These are phyloP conservation scores for Lyophyllum atratum DNA, from an alignment of 768 basidiomycete species.

Conservation along the genomic window DNA sequence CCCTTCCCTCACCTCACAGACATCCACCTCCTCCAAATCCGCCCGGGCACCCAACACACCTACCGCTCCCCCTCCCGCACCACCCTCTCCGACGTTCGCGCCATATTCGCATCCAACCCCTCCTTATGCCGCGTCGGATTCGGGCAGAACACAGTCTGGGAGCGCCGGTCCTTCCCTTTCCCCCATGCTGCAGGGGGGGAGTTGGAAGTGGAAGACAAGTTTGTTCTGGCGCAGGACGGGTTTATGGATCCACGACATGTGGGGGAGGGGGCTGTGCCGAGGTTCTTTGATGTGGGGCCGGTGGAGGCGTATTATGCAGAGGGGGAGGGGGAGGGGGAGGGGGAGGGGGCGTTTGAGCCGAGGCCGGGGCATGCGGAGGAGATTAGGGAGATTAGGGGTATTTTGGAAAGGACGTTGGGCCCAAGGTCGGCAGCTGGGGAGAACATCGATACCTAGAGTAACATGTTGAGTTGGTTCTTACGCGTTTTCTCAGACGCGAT, in stretches of 20 bases:
- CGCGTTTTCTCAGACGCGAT: too few relatives aligned
- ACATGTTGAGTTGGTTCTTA: too few relatives aligned
- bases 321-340: too few relatives aligned
- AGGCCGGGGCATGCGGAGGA: neutral
- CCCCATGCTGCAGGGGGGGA: neutral
- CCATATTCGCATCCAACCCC: neutral
- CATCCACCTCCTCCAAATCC: conserved; percentile 22
- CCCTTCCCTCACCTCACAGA: conserved; percentile 20
- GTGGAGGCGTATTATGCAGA: neutral
- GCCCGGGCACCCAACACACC: conserved; percentile 10
- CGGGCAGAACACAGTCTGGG: conserved; percentile 4
- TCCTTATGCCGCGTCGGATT: neutral
- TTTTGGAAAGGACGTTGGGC: neutral
- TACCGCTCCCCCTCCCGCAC: neutral
- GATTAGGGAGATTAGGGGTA: neutral
- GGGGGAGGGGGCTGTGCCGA: neutral
- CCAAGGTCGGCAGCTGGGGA: too few relatives aligned
- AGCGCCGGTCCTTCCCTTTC: neutral
- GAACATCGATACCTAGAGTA: too few relatives aligned
- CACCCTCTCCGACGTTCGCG: neutral
- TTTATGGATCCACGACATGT: neutral
- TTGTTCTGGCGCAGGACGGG: neutral
- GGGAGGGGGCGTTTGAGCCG: neutral
- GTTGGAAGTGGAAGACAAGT: neutral
- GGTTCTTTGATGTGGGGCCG: neutral